These are phyloP conservation scores for Colletotrichum brevisporum DNA, from an alignment of 2,329 filamentous ascomycete species.

Conservation along the genomic window DNA sequence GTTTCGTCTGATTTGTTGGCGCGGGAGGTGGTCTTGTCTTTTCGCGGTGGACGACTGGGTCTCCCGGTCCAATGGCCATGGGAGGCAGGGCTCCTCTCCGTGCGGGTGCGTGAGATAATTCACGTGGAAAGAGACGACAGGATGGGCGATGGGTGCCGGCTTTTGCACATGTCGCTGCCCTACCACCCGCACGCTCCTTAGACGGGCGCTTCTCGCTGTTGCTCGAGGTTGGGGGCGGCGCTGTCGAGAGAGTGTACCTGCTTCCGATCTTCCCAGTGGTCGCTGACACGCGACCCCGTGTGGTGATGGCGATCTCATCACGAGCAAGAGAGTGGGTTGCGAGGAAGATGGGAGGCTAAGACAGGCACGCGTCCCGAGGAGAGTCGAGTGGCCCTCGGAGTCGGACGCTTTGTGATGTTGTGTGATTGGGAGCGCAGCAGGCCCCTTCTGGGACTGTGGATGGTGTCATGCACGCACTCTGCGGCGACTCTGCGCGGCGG, in stretches of 20 bases:
- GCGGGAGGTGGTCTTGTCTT: slow-evolving; percentile 28
- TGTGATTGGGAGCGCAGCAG: slow-evolving; percentile 30
- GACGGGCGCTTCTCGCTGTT: slow-evolving; percentile 7
- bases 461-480: slow-evolving; percentile 38
- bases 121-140: slow-evolving; percentile 27
- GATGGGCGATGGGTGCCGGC: neutral
- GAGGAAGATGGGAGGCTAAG: slow-evolving; percentile 24
- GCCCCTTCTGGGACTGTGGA: slow-evolving; percentile 21
- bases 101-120: slow-evolving; percentile 14
- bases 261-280: slow-evolving; percentile 35
- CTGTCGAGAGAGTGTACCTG: slow-evolving; percentile 35
- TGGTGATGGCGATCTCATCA: slow-evolving; percentile 31
- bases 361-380: slow-evolving; percentile 31
- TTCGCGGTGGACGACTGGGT: slow-evolving; percentile 16
- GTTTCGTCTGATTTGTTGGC: slow-evolving; percentile 39
- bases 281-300: slow-evolving; percentile 38
- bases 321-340: slow-evolving; percentile 26
- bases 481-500: neutral
- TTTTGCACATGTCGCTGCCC: slow-evolving; percentile 32
- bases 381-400: slow-evolving; percentile 21
- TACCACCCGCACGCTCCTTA: neutral
- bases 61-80: slow-evolving; percentile 19
- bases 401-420: slow-evolving; percentile 40
- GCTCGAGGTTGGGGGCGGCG: slow-evolving; percentile 25
- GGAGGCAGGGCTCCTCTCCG: slow-evolving; percentile 12